Base-by-base conservation (phyloP, 345 rosid species). In the Durio zibethinus region DNA sequence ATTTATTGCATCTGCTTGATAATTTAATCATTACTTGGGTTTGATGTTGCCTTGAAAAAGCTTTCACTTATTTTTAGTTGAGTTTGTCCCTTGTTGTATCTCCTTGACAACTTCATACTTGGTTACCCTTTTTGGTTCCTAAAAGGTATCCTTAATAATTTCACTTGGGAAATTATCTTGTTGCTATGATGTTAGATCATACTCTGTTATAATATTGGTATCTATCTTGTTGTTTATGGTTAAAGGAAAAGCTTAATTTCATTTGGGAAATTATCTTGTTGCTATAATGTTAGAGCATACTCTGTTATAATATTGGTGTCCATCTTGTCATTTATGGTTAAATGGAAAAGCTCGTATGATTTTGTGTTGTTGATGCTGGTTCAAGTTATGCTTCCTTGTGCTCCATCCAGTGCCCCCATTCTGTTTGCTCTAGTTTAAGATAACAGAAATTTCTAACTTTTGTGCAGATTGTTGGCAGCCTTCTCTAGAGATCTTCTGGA, bases 401-500 rank as follows among this genome's bases (percentile, higher is more conserved):
- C 73, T 69, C 25, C 15, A 18, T 31, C 45, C 15, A 47, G 31
- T 43, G 63, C 27, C 10, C 33, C 15, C 12, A 23, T 71, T 48
- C 59, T 45, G 6, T 33, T 50, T 53, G 53, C 20, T 64, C 53
- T 68, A 25, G 27, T 50, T 69, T 42, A 23, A 65, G 62, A 52
- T 67, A 25, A 36, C 31, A 35, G 11, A 33, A 10, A 11, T 47
- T 75, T 48, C 43, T 80, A 43, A 33, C 35, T 54, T 68, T 36
- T 82, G 68, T 62, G 81, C 97, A 94, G 98, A 85, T 84, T 93
- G 90, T 82, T 90, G 77, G 92, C 94, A 74, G 93, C 90, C 42
- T 89, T 93, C 71, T 90, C 97, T 59, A 93, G 97, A 84, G 99
- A 96, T 86, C 89, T 93, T 71, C 83, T 90, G 38, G 82, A 88